Evolutionary conservation across 1,284 basidiomycete species (phyloP), one percentile per base, ranked within the genome.

Genomic region (Crucibulum parvulum): DNA sequence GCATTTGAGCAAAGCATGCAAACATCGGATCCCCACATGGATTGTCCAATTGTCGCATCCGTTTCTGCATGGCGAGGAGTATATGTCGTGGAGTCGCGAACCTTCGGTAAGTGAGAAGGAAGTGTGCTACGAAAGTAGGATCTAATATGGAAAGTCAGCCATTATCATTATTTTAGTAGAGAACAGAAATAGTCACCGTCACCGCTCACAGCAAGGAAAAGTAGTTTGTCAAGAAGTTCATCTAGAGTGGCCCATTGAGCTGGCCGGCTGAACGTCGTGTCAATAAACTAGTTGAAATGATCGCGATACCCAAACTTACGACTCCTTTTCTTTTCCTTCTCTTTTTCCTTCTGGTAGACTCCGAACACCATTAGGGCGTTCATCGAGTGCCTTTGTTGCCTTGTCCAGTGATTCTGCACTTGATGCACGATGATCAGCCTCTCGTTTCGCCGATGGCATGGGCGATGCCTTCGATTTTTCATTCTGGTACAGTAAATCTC

Each of bases 41-140:
- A 61, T 84, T 84, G 68, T 91, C 90, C 11, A 94, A 78, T 62
- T 90, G 85, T 37, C 90, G 85, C 84, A 93, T 89, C 50, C 91
- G 87, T 69, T 92, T 91, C 73, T 93, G 91, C 90, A 94, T 92
- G 5, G 91, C 89, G 52, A 93, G 80, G n/a, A 94, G 78, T 13
- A 94, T 76, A 58, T 82, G 88, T 45, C 92, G 84, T 11, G 92
- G 92, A 51, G 83, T 90, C 48, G 90, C 83, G 71, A 94, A 94
- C 62, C 90, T 82, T 38, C 92, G 88, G 72, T 91, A 93, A 10
- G 91, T 93, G 39, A 94, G 82, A 53, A 94, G 79, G 72, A 94
- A 93, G 72, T 93, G 87, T 2, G 86, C 86, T 36, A 92, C 86
- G 69, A 87, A 94, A 5, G 85, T 82, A 11, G 90, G 84, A 73